Evolutionary conservation across 164 flowering plant species (phyloP).

Genomic region (Santalum album): DNA sequence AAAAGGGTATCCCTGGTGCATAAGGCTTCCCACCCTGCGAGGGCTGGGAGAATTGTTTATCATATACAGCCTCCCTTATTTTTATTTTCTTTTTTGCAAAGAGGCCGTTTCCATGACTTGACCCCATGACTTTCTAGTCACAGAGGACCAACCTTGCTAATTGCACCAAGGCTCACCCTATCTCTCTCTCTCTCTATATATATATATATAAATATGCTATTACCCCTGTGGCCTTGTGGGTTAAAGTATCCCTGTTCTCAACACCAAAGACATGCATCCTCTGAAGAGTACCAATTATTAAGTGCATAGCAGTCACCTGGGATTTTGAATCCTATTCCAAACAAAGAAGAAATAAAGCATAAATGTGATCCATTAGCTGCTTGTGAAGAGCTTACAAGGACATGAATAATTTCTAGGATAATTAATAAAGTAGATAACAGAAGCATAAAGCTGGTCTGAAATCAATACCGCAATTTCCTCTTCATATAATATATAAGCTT

Average conservation of each 20-base stretch:
- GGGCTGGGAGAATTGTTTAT: too few relatives aligned
- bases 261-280: constrained; percentile 89
- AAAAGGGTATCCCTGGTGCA: too few relatives aligned
- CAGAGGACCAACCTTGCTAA: too few relatives aligned
- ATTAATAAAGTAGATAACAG: background rate
- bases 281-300: constrained; percentile 92
- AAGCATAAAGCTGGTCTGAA: background rate
- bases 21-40: too few relatives aligned
- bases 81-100: too few relatives aligned
- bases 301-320: constrained; percentile 88
- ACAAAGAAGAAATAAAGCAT: background rate
- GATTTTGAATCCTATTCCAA: constrained; percentile 81
- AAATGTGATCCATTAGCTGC: background rate
- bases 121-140: too few relatives aligned
- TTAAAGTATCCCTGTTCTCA: constrained; percentile 91
- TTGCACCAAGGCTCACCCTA: too few relatives aligned
- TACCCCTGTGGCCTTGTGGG: constrained; percentile 99
- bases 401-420: too few relatives aligned
- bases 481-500: constrained; percentile 92
- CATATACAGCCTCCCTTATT: too few relatives aligned
- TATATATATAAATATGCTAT: background rate
- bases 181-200: too few relatives aligned
- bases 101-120: too few relatives aligned
- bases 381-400: too few relatives aligned
- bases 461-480: constrained; percentile 89